A percentile compares a stretch with the other conserved stretches of the same genome.
These are phyloP conservation scores for Ligustrum vulgare DNA, from an alignment of 257 asterid genomes.

Conservation along the genomic window DNA sequence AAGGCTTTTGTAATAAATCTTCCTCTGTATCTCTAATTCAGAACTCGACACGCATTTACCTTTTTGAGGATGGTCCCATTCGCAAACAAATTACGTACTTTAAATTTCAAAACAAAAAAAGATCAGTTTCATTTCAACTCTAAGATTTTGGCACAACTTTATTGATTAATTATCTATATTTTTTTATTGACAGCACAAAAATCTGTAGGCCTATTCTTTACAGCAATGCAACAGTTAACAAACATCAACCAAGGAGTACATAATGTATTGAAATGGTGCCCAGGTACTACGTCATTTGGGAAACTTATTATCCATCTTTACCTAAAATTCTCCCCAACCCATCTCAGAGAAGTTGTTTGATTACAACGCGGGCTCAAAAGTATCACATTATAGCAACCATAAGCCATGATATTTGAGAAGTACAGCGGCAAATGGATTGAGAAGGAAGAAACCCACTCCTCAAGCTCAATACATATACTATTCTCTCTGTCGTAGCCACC, in stretches of 20 bases:
- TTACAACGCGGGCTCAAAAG: not conserved
- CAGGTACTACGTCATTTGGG: not conserved
- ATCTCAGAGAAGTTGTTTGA: not conserved
- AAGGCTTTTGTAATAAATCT: too few species aligned
- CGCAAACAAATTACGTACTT: too few species aligned
- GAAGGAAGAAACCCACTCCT: conserved; percentile 5
- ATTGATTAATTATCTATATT: not conserved
- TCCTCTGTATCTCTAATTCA: too few species aligned
- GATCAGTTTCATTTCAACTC: not conserved
- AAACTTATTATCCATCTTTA: not conserved
- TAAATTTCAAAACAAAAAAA: not conserved
- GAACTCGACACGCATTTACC: too few species aligned
- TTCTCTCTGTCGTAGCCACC: conserved; percentile 47
- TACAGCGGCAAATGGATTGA: not conserved
- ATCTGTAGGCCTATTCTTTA: not conserved
- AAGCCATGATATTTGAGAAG: conserved; percentile 14
- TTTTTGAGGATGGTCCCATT: too few species aligned
- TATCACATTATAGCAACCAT: conserved; percentile 5
- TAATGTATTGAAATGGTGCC: not conserved
- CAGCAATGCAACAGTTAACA: not conserved
- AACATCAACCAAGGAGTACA: not conserved
- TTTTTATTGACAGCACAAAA: not conserved
- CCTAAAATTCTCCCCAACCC: not conserved
- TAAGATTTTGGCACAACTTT: not conserved
- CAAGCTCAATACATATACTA: conserved; percentile 7